Evolutionary conservation across 2,329 filamentous ascomycete genomes (phyloP), one percentile per base, ranked within the genome.

Genomic region (Thermoascus crustaceus): DNA sequence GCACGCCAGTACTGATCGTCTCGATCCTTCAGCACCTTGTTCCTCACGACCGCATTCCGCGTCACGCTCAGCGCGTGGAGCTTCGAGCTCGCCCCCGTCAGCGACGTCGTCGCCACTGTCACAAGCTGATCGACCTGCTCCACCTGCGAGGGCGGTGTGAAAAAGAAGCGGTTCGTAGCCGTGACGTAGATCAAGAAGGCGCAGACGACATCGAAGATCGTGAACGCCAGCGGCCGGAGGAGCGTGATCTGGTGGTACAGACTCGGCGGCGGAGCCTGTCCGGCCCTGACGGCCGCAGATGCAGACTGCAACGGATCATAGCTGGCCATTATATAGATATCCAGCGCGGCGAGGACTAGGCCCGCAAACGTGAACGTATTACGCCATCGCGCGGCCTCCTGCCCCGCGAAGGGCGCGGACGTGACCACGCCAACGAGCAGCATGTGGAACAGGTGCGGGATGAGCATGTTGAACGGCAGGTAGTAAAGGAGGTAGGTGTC

Each of bases 361-460:
- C 75, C 78, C 0, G 72, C 67, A 10, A 87, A 66, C 4, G 81
- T 78, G n/a, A 82, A 82, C 8, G 74, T 68, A 4, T 66, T 73
- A 34, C 88, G 76, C 81, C 87, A 94, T 35, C 73, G 66, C 9
- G 68, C 64, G 4, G 76, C 80, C 39, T 80, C 73, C 23, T 64
- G 61, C 14, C 82, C 83, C 0, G 77, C 73, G 33, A 89, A 54
- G 0, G 76, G 56, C 2, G 73, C 67, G 0, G 83, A 86, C 0
- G 89, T 96, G 1, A 76, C 78, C 29, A 85, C 49, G 4, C 84
- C 85, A 11, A 94, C 62, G 30, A 80, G 60, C 36, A 76, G 61
- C 33, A 94, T 71, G 63, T 95, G 91, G 31, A 79, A 54, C 6
- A 96, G 66, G 61, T 98, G 89, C n/a, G 85, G 82, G 9, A 76